phyloP scores from a whole-genome alignment of 176 grass and related monocot species.

The Elymus sibiricus region DNA sequence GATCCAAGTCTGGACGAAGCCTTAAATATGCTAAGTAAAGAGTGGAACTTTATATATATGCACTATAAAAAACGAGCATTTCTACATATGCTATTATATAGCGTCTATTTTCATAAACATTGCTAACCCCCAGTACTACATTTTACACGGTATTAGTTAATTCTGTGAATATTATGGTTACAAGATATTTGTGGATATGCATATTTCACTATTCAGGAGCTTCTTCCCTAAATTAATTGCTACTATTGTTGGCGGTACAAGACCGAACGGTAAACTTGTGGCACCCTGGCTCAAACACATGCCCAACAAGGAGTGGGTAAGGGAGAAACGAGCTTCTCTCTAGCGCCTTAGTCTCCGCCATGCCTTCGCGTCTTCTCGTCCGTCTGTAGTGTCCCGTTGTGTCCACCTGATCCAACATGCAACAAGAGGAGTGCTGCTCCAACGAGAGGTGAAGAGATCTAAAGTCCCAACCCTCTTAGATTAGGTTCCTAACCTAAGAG shows the following conservation, averaged over 20 bases:
- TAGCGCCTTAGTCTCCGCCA: not conserved
- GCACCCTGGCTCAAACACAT: not conserved
- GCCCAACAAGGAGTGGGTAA: not conserved
- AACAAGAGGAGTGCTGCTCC: not conserved
- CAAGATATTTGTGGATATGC: not conserved
- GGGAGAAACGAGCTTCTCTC: not conserved
- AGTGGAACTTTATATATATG: not conserved
- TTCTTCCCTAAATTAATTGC: slow-evolving; percentile 9
- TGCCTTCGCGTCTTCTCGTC: not conserved
- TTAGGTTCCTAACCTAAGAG: not conserved
- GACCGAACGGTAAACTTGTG: not conserved
- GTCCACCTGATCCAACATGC: not conserved
- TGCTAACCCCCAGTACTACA: not conserved
- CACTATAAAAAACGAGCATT: not conserved
- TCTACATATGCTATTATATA: not conserved
- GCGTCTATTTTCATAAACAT: slow-evolving; percentile 1
- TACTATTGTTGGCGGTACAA: not conserved
- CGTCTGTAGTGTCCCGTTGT: not conserved
- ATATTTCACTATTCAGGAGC: not conserved
- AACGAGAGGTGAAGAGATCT: not conserved
- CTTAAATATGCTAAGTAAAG: slow-evolving; percentile 5
- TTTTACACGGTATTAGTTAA: not conserved
- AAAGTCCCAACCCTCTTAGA: not conserved
- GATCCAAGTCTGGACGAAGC: not conserved
- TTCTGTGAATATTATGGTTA: not conserved